These are phyloP conservation scores for Udeniomyces megalosporus DNA, from an alignment of 768 basidiomycete species.

Conservation along the genomic window DNA sequence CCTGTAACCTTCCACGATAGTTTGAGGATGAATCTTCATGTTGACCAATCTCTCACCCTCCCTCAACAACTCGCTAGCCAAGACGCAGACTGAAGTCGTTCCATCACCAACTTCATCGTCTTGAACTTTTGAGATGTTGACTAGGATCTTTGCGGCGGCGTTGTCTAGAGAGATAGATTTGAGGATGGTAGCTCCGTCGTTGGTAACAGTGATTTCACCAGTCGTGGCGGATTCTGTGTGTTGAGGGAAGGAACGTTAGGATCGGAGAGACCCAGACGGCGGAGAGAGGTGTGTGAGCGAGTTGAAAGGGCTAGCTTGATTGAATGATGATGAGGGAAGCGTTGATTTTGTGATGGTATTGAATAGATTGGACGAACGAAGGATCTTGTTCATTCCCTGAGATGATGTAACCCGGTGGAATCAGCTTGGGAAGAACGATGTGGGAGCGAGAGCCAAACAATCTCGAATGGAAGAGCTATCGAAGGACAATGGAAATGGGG, in stretches of 20 bases:
- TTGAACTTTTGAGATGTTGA: slow-evolving; percentile 99
- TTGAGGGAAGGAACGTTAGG: neutral
- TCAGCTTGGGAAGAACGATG: neutral
- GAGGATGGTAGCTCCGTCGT: slow-evolving; percentile 96
- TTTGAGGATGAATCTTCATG: slow-evolving; percentile 86
- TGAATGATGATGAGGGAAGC: no score
- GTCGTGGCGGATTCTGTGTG: slow-evolving; percentile 42
- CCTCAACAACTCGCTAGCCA: slow-evolving; percentile 75
- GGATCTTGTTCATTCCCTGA: slow-evolving; percentile 94
- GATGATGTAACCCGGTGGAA: neutral
- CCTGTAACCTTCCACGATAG: slow-evolving; percentile 89
- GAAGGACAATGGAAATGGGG: neutral
- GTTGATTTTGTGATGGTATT: no score
- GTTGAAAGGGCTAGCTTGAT: neutral
- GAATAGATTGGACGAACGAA: slow-evolving; percentile 34
- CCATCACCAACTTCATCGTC: slow-evolving; percentile 97
- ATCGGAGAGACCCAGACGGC: neutral
- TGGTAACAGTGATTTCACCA: slow-evolving; percentile 89
- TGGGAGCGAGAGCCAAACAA: neutral
- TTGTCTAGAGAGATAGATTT: slow-evolving; percentile 97
- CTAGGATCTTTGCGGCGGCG: slow-evolving; percentile 95
- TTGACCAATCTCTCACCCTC: slow-evolving; percentile 92
- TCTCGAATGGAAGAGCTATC: neutral
- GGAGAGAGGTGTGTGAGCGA: no score
- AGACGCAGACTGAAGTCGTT: slow-evolving; percentile 57